Conservation (phyloP, 2,329 filamentous ascomycete species). For the Hypoxylon sp. region DNA sequence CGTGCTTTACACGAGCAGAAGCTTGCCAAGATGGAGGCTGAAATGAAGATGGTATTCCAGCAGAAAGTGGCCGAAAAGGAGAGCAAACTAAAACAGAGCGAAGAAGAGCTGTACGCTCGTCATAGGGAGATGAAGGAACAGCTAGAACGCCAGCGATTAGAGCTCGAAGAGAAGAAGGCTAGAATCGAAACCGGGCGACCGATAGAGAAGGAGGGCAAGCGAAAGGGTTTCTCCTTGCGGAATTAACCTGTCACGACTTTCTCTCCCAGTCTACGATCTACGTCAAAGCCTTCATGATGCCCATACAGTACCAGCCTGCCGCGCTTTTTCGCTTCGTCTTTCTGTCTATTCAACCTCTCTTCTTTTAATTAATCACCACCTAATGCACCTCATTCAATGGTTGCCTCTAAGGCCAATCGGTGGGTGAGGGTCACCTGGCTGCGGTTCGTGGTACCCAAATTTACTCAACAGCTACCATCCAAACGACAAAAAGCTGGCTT, state of each 20-base stretch:
- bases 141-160: constrained; percentile 91
- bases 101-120: constrained; percentile 97
- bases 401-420: constrained; percentile 47
- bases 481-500: constrained; percentile 39
- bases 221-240: constrained; percentile 98
- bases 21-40: constrained; percentile 99
- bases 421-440: constrained; percentile 37
- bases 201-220: constrained; percentile 97
- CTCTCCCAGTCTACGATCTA: constrained; percentile 63
- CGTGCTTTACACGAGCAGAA: constrained; percentile 98
- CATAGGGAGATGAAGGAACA: constrained; percentile 99
- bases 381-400: constrained; percentile 60
- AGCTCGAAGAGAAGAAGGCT: constrained; percentile 98
- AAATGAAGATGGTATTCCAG: constrained; percentile 99
- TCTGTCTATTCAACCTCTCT: constrained; percentile 59
- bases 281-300: constrained; percentile 72
- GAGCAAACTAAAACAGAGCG: constrained; percentile 99
- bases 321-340: constrained; percentile 64
- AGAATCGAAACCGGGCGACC: constrained; percentile 95
- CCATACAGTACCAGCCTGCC: constrained; percentile 72
- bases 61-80: constrained; percentile 99
- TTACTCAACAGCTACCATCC: constrained; percentile 39
- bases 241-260: constrained; percentile 65
- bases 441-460: constrained; percentile 43
- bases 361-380: constrained; percentile 62